A percentile compares a stretch with the other conserved stretches of the same genome.
phyloP scores from a whole-genome alignment of 2,329 filamentous ascomycete genomes.

The Microcyclospora tardicrescens region DNA sequence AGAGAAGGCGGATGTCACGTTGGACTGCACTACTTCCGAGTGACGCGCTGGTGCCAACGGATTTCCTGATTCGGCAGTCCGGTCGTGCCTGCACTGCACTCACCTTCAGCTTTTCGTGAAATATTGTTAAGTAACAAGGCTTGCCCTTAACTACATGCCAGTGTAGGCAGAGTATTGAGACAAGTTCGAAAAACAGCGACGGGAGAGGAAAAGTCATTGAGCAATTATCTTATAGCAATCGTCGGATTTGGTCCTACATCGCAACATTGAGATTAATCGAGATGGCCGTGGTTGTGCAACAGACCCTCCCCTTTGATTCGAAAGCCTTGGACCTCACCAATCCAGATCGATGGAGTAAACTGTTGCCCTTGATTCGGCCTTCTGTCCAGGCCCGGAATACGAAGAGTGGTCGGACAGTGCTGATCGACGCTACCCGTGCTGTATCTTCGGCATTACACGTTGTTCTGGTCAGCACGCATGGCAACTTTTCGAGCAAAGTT shows the following conservation, averaged over 20 bases:
- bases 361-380: constrained; percentile 23
- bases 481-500: constrained; percentile 24
- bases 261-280: not conserved
- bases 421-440: constrained; percentile 19
- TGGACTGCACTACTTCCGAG: too few relatives aligned
- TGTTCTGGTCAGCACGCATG: constrained; percentile 16
- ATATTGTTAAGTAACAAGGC: too few relatives aligned
- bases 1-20: too few relatives aligned
- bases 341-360: constrained; percentile 19
- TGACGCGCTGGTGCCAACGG: too few relatives aligned
- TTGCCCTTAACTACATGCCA: too few relatives aligned
- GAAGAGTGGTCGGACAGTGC: constrained; percentile 17
- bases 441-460: constrained; percentile 16
- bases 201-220: too few relatives aligned
- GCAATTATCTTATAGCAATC: too few relatives aligned
- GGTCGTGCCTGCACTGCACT: too few relatives aligned
- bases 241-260: not conserved
- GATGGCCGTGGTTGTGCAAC: constrained; percentile 25
- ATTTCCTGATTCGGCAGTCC: too few relatives aligned
- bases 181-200: too few relatives aligned
- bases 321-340: constrained; percentile 18
- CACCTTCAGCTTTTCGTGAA: too few relatives aligned
- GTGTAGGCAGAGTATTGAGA: too few relatives aligned
- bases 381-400: constrained; percentile 16
- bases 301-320: constrained; percentile 22